These are phyloP conservation scores for Psilocybe mexicana DNA, from an alignment of 1,284 basidiomycete genomes.

Conservation along the genomic window DNA sequence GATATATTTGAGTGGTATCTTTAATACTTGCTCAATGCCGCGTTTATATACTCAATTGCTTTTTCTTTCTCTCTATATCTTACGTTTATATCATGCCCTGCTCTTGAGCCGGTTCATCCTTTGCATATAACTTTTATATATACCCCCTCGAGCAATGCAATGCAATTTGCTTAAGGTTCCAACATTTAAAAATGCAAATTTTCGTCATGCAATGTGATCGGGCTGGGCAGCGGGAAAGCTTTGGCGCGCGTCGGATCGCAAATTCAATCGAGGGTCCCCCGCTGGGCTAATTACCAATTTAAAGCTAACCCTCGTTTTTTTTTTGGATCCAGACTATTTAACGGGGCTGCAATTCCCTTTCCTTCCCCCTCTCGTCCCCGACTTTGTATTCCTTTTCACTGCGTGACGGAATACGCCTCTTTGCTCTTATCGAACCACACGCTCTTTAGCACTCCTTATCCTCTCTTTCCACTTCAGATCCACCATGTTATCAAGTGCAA, in stretches of 20 bases:
- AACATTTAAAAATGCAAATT: neutral
- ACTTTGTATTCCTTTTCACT: constrained; percentile 1
- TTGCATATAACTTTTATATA: constrained; percentile 11
- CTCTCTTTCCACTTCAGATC: neutral
- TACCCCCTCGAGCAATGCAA: constrained; percentile 1
- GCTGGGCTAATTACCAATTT: neutral
- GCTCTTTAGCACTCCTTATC: neutral
- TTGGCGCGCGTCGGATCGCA: neutral
- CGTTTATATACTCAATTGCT: constrained; percentile 10
- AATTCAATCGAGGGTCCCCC: neutral
- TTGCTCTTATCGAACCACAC: neutral
- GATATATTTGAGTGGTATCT: constrained; percentile 8
- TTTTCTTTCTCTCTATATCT: constrained; percentile 1
- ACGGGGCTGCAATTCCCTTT: neutral
- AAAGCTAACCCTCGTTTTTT: neutral
- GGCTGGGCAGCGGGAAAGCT: neutral
- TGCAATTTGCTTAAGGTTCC: neutral
- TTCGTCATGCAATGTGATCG: neutral
- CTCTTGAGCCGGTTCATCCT: constrained; percentile 6
- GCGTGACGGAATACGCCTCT: constrained; percentile 3
- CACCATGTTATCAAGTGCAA: constrained; percentile 14
- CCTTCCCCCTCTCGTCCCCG: neutral
- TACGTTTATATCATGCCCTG: constrained; percentile 6
- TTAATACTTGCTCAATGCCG: constrained; percentile 7
- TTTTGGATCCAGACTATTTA: neutral